Evolutionary conservation across 2,329 filamentous ascomycete species (phyloP), one percentile per base, ranked within the genome.

Genomic region (Calonectria leucothoes): DNA sequence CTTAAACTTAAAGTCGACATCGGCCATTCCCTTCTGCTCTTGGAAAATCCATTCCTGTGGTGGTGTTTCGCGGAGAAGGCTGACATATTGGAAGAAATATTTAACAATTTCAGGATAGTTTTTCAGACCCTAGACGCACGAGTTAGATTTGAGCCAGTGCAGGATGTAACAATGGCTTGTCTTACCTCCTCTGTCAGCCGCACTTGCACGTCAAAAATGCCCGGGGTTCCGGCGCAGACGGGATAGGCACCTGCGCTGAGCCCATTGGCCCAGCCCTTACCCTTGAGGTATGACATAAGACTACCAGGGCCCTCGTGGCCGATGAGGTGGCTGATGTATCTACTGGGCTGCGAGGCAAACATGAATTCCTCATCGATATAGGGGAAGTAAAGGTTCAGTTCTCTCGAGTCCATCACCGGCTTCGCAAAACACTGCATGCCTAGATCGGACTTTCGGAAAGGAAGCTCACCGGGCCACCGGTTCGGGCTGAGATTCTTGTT

Each of bases 41-140:
- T 98, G 91, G 72, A 97, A 96, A 71, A 98, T 95, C 97, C 97
- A 98, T 82, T 97, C 89, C 78, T 97, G 93, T 0, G 96, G 96
- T 6, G 93, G 91, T 3, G 90, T 89, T 79, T 98, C 94, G 75
- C 92, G 92, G 70, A 99, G 90, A 83, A 99, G 91, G 14, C 95
- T 92, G 75, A 98, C 92, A 81, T 99, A 99, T 82, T 98, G 93
- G 86, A 98, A 98, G 74, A 98, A 90, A 35, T 93, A 91, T 83
- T 96, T 96, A 75, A 94, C 89, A 23, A 98, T 91, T 80, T 98
- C 94, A 71, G 93, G 90, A 85, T 98, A 97, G 78, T 96, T 89
- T 80, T 93, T 93, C 68, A 98, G 85, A 7, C 95, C 90, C 88
- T 90, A 29, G 15, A 61, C 29, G 25, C 73, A 76, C 73, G 67